A percentile compares a stretch with the other conserved stretches of the same genome.
These are phyloP conservation scores for Wallemia ichthyophaga DNA, from an alignment of 1,284 basidiomycete species.

Conservation along the genomic window DNA sequence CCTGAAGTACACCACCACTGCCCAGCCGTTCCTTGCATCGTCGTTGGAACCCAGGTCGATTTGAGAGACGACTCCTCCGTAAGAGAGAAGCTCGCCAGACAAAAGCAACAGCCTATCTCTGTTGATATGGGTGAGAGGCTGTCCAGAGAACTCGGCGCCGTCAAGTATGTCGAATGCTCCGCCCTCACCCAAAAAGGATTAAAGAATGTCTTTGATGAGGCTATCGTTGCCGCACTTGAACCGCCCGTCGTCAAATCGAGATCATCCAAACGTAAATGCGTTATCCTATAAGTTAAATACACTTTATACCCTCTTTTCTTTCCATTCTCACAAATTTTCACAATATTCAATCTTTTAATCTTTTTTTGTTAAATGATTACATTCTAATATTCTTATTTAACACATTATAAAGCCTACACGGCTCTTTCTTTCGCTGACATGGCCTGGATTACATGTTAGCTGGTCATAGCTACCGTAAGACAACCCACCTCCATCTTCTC, in stretches of 20 bases:
- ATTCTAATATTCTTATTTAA: not conserved
- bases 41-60: constrained; percentile 96
- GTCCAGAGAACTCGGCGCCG: constrained; percentile 78
- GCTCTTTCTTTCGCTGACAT: too few species aligned
- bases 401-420: too few species aligned
- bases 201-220: constrained; percentile 99
- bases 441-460: too few species aligned
- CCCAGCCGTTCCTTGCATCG: constrained; percentile 96
- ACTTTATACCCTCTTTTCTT: too few species aligned
- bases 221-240: constrained; percentile 91
- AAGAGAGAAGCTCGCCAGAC: constrained; percentile 73
- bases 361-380: not conserved
- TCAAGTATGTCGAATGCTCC: constrained; percentile 98
- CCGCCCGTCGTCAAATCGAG: constrained; percentile 66
- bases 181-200: constrained; percentile 94
- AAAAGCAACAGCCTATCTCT: constrained; percentile 80
- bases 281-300: constrained; percentile 32
- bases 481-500: too few species aligned
- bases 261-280: constrained; percentile 30
- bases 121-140: constrained; percentile 72
- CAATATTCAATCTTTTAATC: not conserved
- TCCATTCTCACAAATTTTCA: too few species aligned
- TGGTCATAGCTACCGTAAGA: too few species aligned
- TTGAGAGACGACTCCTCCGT: constrained; percentile 75
- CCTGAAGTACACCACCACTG: constrained; percentile 99